Base-by-base conservation (phyloP, 2,329 filamentous ascomycete species). In the Simplicillium sp. region DNA sequence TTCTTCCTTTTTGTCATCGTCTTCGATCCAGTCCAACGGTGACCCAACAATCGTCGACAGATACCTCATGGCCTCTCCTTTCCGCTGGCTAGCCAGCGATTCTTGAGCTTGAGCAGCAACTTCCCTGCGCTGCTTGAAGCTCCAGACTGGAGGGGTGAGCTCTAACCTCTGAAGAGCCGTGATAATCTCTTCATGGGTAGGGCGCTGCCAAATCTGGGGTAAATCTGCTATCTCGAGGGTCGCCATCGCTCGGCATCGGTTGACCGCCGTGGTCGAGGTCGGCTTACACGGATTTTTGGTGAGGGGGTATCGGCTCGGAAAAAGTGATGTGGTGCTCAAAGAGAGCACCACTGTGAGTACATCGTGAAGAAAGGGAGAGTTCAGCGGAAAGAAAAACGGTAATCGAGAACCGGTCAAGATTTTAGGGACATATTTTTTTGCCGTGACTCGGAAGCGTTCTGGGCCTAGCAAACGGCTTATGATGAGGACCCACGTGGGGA, bases 191-290 rank as follows among this genome's bases (percentile, higher is more conserved):
- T 68, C 63, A 44, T 77, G 80, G 15, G 78, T 68, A 7, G 89
- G 89, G 54, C 77, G 82, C 52, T 82, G 76, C 72, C 88, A 87
- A 46, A 90, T 71, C 54, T 88, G 85, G n/a, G 88, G 87, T 18
- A 95, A 75, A 54, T 90, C 84, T 43, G 62, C 61, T 42, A 62
- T 52, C 40, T 62, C 54, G 28, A 61, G 48, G 17, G 51, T 54
- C 58, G 61, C 62, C 16, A 32, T 46, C 9, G 7, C 14, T 15
- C 13, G 12, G 9, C 11, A 14, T 34, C 16, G 28, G 37, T 36
- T 32, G 14, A 25, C 25, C 18, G 18, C 20, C 9, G 20, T 25
- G 9, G 6, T 25, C 20, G 20, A 25, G 20, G 20, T 9, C 9
- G 20, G 20, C 20, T 25, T 25, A 25, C 20, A 25, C 20, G 20